Conservation (phyloP, 768 basidiomycete species). For the Tylopilus vinaceipallidus region DNA sequence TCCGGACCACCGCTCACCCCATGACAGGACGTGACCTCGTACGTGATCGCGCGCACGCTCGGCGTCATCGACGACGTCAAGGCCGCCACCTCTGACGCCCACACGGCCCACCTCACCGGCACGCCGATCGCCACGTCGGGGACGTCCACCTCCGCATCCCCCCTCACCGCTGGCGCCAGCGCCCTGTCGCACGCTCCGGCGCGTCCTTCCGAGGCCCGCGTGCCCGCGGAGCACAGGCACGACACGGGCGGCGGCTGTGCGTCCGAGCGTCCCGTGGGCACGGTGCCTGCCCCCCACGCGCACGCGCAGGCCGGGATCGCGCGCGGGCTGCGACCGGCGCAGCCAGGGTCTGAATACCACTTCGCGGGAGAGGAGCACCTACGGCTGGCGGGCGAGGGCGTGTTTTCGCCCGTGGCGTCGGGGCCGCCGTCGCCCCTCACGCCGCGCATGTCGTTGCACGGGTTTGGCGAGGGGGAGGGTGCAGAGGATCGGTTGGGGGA, state of each 20-base stretch:
- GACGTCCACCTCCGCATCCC: no score
- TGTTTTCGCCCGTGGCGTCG: slow-evolving; percentile 71
- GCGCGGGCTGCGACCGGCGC: neutral
- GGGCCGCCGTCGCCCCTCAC: slow-evolving; percentile 63
- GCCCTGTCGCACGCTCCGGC: neutral
- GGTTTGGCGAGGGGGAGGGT: slow-evolving; percentile 7
- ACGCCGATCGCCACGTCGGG: no score
- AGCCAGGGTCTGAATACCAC: slow-evolving; percentile 45
- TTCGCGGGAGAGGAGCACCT: slow-evolving; percentile 51
- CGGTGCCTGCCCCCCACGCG: neutral
- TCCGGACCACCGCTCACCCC: no score
- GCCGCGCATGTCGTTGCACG: slow-evolving; percentile 35
- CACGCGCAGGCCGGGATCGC: neutral
- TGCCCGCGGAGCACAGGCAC: slow-evolving; percentile 13
- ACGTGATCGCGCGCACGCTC: slow-evolving; percentile 78
- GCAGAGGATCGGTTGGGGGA: slow-evolving; percentile 3
- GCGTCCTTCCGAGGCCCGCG: slow-evolving; percentile 10
- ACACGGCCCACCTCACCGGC: slow-evolving; percentile 5
- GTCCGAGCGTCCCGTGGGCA: neutral
- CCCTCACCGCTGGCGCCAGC: neutral
- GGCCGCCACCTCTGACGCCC: slow-evolving; percentile 63
- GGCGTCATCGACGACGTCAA: slow-evolving; percentile 74
- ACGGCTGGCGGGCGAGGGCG: slow-evolving; percentile 64
- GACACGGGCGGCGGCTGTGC: neutral
- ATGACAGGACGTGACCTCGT: slow-evolving; percentile 52